A percentile compares a stretch with the other conserved stretches of the same genome.
phyloP scores from a whole-genome alignment of 2,329 filamentous ascomycete species.

The Epichloe typhina region DNA sequence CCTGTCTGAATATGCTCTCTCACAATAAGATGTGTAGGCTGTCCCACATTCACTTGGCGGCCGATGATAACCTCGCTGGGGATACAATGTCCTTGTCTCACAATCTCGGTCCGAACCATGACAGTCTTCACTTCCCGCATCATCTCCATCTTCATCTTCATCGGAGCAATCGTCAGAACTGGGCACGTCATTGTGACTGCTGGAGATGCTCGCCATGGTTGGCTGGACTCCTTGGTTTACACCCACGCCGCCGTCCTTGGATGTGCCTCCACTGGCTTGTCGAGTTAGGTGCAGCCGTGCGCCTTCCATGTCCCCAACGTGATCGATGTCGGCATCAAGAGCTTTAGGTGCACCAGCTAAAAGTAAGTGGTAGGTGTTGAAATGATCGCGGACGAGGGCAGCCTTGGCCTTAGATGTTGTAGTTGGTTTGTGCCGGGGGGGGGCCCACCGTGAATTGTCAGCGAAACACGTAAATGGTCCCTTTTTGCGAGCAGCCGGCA shows the following conservation, averaged over 20 bases:
- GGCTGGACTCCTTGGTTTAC: slow-evolving; percentile 21
- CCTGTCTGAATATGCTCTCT: slow-evolving; percentile 22
- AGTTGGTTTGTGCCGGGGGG: no score
- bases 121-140: slow-evolving; percentile 11
- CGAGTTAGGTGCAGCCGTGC: not conserved
- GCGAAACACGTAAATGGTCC: no score
- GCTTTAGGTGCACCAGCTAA: not conserved
- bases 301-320: not conserved
- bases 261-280: not conserved
- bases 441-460: no score
- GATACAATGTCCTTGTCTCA: slow-evolving; percentile 32
- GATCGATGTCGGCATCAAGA: not conserved
- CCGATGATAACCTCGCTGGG: slow-evolving; percentile 26
- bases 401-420: no score
- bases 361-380: no score
- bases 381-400: no score
- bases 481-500: no score
- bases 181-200: slow-evolving; percentile 18
- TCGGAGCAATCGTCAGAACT: slow-evolving; percentile 11
- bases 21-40: slow-evolving; percentile 19
- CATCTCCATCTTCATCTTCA: slow-evolving; percentile 1
- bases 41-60: slow-evolving; percentile 21
- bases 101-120: slow-evolving; percentile 12
- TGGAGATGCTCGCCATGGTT: slow-evolving; percentile 24
- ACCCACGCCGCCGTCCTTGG: slow-evolving; percentile 13